Evolutionary conservation across 177 flowering plant species (phyloP), one percentile per base, ranked within the genome.

Genomic region (Vitis hybrid): DNA sequence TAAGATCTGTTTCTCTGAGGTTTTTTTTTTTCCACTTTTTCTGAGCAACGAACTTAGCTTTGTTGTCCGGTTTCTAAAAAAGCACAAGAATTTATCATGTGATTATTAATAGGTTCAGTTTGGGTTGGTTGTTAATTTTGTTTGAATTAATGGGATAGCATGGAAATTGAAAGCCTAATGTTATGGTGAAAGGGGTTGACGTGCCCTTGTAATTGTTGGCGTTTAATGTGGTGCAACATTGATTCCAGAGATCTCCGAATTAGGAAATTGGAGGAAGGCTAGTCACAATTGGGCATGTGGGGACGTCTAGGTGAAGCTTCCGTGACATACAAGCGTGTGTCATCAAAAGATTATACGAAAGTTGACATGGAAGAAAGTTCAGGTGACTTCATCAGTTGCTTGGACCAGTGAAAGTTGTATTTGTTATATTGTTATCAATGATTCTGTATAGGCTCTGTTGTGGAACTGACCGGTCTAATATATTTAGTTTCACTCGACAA

Each of bases 321-420:
- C 22, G 69, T 80, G 6, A 83, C 76, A 68, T 84, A 87, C 72
- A 86, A 87, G 66, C 82, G 89, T 18, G 31, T 77, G 75, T 45
- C 79, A 11, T 77, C 87, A 1, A 87, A 82, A 80, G 91, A 87
- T 49, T 12, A 68, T 71, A 2, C 70, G 16, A 52, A 67, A 1
- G 57, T 48, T 64, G 88, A 84, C 18, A 52, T 69, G 19, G 88
- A 83, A 66, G 86, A 81, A 15, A 66, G 77, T 70, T 64, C 83
- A 74, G 86, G 89, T 84, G 72, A 31, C 10, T 55, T 50, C 50
- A 48, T 26, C 22, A 33, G n/a, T 66, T 20, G 33, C 12, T 49
- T 15, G 18, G 29, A 10, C 8, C 65, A 19, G 52, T 10, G 45
- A 18, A 61, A n/a, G 55, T 58, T 10, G 39, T 55, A 1, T 29